These are phyloP conservation scores for Neospora caninum DNA, from an alignment of 169 alveolate species.

Conservation along the genomic window DNA sequence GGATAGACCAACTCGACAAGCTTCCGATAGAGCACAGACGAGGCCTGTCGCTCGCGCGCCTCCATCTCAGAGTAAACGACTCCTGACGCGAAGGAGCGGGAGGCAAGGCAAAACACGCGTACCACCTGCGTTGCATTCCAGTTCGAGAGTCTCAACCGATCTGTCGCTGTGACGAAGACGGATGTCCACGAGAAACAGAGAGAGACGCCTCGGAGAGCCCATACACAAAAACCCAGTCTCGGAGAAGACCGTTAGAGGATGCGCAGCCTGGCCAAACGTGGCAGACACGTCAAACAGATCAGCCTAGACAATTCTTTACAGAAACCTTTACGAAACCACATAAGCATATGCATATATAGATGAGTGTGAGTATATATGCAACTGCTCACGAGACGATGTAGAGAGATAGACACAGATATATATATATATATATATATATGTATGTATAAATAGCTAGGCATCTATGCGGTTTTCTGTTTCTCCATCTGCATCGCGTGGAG, in stretches of 20 bases:
- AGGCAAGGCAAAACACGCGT: background rate
- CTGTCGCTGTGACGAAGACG: background rate
- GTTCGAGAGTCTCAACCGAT: background rate
- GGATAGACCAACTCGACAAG: constrained; percentile 28
- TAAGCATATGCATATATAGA: background rate
- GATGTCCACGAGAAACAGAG: background rate
- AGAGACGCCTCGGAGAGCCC: too few relatives aligned
- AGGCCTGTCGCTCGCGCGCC: constrained; percentile 40
- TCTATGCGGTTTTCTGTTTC: background rate
- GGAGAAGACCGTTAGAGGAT: too few relatives aligned
- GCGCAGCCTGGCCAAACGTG: too few relatives aligned
- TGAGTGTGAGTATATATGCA: background rate
- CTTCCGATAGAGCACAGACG: background rate
- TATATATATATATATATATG: background rate
- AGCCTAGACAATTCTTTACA: background rate
- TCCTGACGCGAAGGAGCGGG: constrained; percentile 39
- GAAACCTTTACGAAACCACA: background rate
- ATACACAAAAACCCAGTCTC: too few relatives aligned
- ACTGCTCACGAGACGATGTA: too few relatives aligned
- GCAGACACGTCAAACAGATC: too few relatives aligned
- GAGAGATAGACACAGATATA: background rate
- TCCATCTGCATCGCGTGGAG: too few relatives aligned
- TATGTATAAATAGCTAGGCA: background rate
- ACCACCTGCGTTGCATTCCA: background rate
- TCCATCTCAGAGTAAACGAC: constrained; percentile 75